Conservation (phyloP, 495 filamentous ascomycete species). For the Hypoxylon intermedium region DNA sequence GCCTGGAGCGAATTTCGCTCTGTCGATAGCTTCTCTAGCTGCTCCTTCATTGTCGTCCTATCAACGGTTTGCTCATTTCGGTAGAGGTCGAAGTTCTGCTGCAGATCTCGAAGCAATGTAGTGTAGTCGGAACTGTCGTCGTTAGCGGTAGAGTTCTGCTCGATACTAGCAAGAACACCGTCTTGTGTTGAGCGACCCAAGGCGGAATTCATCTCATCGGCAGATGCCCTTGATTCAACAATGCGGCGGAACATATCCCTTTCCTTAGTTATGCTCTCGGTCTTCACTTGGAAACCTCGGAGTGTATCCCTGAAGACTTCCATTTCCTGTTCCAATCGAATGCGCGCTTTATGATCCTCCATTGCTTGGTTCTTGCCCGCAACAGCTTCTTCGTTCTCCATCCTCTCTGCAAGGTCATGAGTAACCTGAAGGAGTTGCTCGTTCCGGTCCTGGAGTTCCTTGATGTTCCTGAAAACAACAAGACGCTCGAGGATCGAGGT, state of each 20-base stretch:
- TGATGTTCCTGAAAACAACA: constrained; percentile 80
- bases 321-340: constrained; percentile 71
- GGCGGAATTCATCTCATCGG: constrained; percentile 65
- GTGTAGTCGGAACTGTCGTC: constrained; percentile 67
- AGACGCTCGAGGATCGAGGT: constrained; percentile 85
- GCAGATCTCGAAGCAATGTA: constrained; percentile 79
- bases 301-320: constrained; percentile 71
- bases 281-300: constrained; percentile 74
- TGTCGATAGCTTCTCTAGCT: constrained; percentile 78
- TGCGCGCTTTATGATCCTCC: constrained; percentile 74
- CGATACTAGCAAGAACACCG: constrained; percentile 59
- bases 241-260: constrained; percentile 96
- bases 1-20: constrained; percentile 83
- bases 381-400: constrained; percentile 88
- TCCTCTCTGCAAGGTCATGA: constrained; percentile 81
- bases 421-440: constrained; percentile 79
- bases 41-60: constrained; percentile 80
- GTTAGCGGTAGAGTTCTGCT: constrained; percentile 49
- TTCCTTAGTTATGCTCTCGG: constrained; percentile 92
- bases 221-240: constrained; percentile 71
- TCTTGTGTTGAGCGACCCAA: constrained; percentile 70
- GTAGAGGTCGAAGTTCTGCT: constrained; percentile 88
- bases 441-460: constrained; percentile 89
- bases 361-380: constrained; percentile 71
- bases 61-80: constrained; percentile 82